Evolutionary conservation across 306 rosid species (phyloP).

Genomic region (Fagus sylvatica): DNA sequence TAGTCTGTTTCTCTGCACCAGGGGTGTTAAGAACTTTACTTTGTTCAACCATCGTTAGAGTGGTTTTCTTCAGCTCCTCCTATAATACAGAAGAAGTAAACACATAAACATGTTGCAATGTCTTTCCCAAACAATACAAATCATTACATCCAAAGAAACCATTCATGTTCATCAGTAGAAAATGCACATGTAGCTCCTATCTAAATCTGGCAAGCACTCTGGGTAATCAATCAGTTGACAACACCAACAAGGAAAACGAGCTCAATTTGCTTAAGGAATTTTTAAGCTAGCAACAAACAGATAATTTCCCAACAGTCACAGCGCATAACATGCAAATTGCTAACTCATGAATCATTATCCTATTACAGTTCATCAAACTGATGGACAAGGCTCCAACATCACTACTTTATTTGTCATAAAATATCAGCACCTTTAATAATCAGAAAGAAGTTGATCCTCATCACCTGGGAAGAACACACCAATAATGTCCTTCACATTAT

Average conservation of each 20-base stretch:
- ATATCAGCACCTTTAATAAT: neutral
- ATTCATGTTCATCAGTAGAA: no score
- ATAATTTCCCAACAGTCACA: neutral
- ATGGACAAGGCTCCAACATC: neutral
- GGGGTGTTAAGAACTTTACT: slow-evolving; percentile 93
- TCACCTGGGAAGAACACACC: neutral
- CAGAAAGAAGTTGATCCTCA: neutral
- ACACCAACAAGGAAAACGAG: no score
- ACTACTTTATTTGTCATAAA: neutral
- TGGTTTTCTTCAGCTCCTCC: slow-evolving; percentile 88
- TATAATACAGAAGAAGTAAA: slow-evolving; percentile 21
- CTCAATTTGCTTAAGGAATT: no score
- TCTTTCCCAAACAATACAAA: no score
- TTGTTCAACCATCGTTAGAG: slow-evolving; percentile 92
- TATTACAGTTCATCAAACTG: neutral
- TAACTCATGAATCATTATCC: neutral
- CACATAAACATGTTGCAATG: neutral
- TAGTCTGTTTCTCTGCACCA: slow-evolving; percentile 94
- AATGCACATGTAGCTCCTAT: no score
- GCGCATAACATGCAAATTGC: neutral
- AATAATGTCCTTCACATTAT: neutral
- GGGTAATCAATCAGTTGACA: no score
- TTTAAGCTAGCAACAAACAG: no score
- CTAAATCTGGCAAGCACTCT: no score
- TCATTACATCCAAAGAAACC: no score